Percentiles rank a stretch among this genome's conserved stretches.
Conservation (phyloP, 169 alveolate genomes). For the Plasmodium cynomolgi region DNA sequence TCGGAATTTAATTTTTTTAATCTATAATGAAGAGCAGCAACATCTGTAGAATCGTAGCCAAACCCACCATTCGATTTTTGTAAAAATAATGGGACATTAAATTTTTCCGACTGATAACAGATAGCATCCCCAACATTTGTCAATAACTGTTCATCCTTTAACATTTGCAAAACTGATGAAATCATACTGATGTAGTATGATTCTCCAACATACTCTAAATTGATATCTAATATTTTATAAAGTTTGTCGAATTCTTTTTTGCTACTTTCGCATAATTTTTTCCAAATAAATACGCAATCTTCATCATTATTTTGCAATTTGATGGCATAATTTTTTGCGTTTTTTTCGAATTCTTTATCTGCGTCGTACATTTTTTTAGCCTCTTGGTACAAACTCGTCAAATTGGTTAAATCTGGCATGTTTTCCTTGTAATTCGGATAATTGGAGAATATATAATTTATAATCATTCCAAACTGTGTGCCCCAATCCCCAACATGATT, state of each 20-base stretch:
- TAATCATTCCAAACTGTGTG: conserved; percentile 99
- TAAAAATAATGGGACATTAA: conserved; percentile 93
- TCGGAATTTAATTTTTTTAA: conserved; percentile 84
- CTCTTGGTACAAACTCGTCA: conserved; percentile 94
- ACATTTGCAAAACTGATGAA: conserved; percentile 87
- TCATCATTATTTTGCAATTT: conserved; percentile 91
- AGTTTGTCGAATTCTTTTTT: conserved; percentile 87
- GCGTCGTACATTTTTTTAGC: conserved; percentile 92
- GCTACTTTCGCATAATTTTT: conserved; percentile 89
- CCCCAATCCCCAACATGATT: conserved; percentile 99
- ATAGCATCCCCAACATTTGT: conserved; percentile 95
- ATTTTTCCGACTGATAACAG: conserved; percentile 90
- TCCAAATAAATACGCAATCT: conserved; percentile 89
- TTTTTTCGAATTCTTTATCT: conserved; percentile 89
- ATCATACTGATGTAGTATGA: conserved; percentile 94
- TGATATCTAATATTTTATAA: conserved; percentile 88
- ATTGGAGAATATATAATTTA: conserved; percentile 89
- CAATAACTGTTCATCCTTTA: conserved; percentile 86
- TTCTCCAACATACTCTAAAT: conserved; percentile 94
- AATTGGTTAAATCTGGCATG: conserved; percentile 94
- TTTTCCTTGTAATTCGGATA: conserved; percentile 93
- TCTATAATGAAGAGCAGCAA: conserved; percentile 87
- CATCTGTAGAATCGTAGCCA: conserved; percentile 99
- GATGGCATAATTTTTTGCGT: conserved; percentile 89
- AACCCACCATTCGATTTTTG: conserved; percentile 98